Conservation (phyloP, 371 early-diverging fungal genomes). For the Mortierella sp. region DNA sequence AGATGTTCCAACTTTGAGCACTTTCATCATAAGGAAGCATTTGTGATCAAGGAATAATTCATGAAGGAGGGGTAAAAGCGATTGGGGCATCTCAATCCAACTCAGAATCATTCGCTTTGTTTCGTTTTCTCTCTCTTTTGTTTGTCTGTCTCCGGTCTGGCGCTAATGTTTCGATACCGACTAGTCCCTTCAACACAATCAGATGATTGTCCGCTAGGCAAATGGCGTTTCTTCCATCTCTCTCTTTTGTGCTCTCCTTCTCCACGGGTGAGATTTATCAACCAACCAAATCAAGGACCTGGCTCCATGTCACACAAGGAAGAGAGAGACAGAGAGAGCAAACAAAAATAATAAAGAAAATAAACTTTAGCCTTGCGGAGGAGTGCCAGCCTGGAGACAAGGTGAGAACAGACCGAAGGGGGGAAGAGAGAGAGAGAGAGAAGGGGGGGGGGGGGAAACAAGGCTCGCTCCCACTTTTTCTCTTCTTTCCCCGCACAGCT, state of each 20-base stretch:
- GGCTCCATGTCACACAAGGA: background rate
- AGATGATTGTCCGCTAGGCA: slow-evolving; percentile 11
- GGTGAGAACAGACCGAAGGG: background rate
- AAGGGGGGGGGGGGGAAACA: background rate
- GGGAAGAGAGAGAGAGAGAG: background rate
- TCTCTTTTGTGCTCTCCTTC: background rate
- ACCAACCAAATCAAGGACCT: slow-evolving; percentile 10
- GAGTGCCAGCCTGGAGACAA: slow-evolving; percentile 1
- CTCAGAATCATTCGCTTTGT: too few relatives aligned
- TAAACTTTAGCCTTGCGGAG: background rate
- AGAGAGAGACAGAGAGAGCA: background rate
- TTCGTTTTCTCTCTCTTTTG: background rate
- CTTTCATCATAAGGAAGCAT: too few relatives aligned
- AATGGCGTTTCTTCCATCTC: background rate
- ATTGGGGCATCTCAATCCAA: too few relatives aligned
- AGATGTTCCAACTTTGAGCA: too few relatives aligned
- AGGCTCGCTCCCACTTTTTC: background rate
- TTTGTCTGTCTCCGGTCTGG: background rate
- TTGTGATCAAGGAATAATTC: too few relatives aligned
- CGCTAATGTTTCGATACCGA: background rate
- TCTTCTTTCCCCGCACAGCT: slow-evolving; percentile 7
- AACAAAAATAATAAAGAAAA: background rate
- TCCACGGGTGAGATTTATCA: background rate
- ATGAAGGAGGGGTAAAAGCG: too few relatives aligned
- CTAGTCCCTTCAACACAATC: background rate